phyloP scores from a whole-genome alignment of 2,329 filamentous ascomycete genomes.

The Pseudogymnoascus sp. region DNA sequence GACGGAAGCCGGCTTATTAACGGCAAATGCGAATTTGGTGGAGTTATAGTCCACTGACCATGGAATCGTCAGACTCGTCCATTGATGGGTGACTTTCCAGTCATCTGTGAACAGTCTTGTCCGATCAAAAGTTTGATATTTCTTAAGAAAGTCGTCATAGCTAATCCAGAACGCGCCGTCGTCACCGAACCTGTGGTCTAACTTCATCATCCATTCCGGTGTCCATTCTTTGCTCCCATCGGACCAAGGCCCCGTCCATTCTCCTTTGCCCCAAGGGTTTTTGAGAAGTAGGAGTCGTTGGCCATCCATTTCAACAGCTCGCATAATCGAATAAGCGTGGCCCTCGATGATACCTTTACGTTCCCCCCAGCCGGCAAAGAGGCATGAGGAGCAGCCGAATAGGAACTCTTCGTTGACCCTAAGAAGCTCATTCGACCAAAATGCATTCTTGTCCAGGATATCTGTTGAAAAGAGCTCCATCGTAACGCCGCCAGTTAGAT shows the following conservation, averaged over 20 bases:
- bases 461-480: conserved; percentile 63
- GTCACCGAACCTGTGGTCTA: conserved; percentile 53
- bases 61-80: conserved; percentile 56
- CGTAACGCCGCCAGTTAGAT: conserved; percentile 63
- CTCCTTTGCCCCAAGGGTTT: conserved; percentile 56
- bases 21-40: conserved; percentile 51
- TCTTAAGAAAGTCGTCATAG: conserved; percentile 56
- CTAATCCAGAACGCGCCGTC: conserved; percentile 61
- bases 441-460: conserved; percentile 71
- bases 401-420: conserved; percentile 75
- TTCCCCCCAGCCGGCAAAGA: conserved; percentile 56
- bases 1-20: conserved; percentile 51
- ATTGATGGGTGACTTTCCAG: conserved; percentile 54
- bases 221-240: conserved; percentile 59
- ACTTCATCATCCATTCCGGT: conserved; percentile 49
- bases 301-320: conserved; percentile 46
- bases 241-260: conserved; percentile 54
- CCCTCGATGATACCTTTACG: conserved; percentile 53
- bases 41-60: conserved; percentile 58
- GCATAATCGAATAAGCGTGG: conserved; percentile 57
- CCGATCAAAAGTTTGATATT: conserved; percentile 56
- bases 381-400: conserved; percentile 63
- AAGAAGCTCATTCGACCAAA: conserved; percentile 69
- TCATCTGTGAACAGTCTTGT: conserved; percentile 56
- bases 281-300: conserved; percentile 37